phyloP scores from a whole-genome alignment of 2,329 filamentous ascomycete genomes.

The Ophiostoma sp. region DNA sequence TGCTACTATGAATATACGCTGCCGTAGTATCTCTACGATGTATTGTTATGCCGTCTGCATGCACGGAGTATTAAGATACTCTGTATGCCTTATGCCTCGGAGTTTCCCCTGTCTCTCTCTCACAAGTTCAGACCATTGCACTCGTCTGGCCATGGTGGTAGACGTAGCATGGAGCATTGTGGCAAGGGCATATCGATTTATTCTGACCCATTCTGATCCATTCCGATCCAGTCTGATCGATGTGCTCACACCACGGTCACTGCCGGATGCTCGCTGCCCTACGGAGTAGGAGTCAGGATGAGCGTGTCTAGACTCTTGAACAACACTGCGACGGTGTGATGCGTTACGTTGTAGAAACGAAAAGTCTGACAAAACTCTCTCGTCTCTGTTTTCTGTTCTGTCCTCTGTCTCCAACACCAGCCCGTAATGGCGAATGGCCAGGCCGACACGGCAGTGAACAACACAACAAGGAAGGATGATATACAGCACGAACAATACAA shows the following conservation, averaged over 20 bases:
- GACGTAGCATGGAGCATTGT: not conserved
- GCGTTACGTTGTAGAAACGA: no score
- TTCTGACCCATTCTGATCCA: not conserved
- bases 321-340: no score
- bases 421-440: not conserved
- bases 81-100: not conserved
- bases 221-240: not conserved
- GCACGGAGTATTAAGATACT: not conserved
- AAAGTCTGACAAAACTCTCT: no score
- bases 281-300: not conserved
- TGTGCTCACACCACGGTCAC: not conserved
- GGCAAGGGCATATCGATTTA: not conserved
- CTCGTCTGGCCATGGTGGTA: not conserved
- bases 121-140: not conserved
- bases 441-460: not conserved
- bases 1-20: not conserved
- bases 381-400: no score
- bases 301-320: not conserved
- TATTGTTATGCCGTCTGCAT: not conserved
- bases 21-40: not conserved
- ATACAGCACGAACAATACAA: no score
- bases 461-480: not conserved
- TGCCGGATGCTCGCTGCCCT: not conserved
- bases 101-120: not conserved
- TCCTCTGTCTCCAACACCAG: no score